Percentiles rank a stretch among this genome's conserved stretches.
Evolutionary conservation across 768 basidiomycete genomes (phyloP).

Genomic region (Megacollybia marginata): DNA sequence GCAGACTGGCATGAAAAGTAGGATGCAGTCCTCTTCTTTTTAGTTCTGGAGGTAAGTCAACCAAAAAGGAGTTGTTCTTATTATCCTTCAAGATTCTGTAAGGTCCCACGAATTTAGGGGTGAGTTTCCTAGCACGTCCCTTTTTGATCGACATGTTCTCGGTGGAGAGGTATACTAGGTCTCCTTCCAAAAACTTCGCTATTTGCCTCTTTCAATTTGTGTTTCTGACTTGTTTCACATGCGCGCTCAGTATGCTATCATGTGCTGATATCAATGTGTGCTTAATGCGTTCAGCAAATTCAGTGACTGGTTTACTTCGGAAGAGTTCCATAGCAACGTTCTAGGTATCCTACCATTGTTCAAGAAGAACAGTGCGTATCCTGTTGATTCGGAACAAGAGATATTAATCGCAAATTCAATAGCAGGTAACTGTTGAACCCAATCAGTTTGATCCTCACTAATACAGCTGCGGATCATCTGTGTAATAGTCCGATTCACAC

Average conservation of each 20-base stretch:
- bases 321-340: not conserved
- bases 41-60: conserved; percentile 8
- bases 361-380: conserved; percentile 19
- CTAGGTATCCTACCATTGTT: conserved; percentile 12
- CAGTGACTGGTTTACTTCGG: not conserved
- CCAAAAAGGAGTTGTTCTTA: not conserved
- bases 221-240: conserved; percentile 17
- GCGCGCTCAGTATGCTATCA: conserved; percentile 23
- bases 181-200: conserved; percentile 15
- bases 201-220: not conserved
- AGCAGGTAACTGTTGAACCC: conserved; percentile 11
- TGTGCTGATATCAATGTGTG: conserved; percentile 21
- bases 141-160: conserved; percentile 14
- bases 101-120: conserved; percentile 19
- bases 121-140: conserved; percentile 22
- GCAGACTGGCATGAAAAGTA: conserved; percentile 23
- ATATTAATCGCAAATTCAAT: conserved; percentile 19
- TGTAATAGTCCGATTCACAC: conserved; percentile 14
- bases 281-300: conserved; percentile 7
- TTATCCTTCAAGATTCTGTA: not conserved
- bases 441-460: conserved; percentile 13
- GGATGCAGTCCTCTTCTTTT: conserved; percentile 13
- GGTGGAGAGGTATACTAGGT: conserved; percentile 22
- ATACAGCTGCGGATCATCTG: conserved; percentile 14
- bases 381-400: conserved; percentile 11